These are phyloP conservation scores for Pleurotus giganteus DNA, from an alignment of 768 basidiomycete species.

Conservation along the genomic window DNA sequence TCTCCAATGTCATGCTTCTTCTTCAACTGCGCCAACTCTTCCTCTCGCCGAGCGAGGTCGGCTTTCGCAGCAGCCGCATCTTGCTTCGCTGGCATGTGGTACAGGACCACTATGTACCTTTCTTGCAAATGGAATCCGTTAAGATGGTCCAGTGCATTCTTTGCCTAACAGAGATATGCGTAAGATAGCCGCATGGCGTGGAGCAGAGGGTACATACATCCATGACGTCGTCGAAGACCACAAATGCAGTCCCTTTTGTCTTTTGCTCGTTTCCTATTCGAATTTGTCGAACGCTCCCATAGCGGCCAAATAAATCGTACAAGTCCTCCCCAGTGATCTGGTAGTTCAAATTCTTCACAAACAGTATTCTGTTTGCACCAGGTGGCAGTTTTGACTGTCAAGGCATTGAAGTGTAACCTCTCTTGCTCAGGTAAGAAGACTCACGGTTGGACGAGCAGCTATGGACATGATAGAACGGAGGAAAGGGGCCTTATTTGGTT, in stretches of 20 bases:
- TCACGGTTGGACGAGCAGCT: slow-evolving; percentile 68
- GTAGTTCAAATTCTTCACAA: slow-evolving; percentile 92
- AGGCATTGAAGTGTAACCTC: slow-evolving; percentile 4
- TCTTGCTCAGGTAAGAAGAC: slow-evolving; percentile 15
- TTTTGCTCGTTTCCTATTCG: slow-evolving; percentile 90
- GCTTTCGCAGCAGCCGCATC: slow-evolving; percentile 92
- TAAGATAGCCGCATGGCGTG: slow-evolving; percentile 13
- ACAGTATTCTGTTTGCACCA: slow-evolving; percentile 88
- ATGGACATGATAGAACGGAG: slow-evolving; percentile 44
- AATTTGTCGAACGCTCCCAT: slow-evolving; percentile 95
- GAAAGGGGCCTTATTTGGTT: neutral
- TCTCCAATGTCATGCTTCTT: slow-evolving; percentile 84
- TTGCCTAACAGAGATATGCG: slow-evolving; percentile 55
- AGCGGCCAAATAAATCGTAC: slow-evolving; percentile 96
- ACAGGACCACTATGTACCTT: slow-evolving; percentile 96
- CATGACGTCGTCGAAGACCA: slow-evolving; percentile 96
- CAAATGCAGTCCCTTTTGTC: slow-evolving; percentile 94
- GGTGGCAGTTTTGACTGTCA: slow-evolving; percentile 82
- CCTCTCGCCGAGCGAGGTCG: slow-evolving; percentile 87
- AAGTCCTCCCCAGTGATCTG: slow-evolving; percentile 91
- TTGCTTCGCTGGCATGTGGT: slow-evolving; percentile 97
- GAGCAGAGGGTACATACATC: slow-evolving; percentile 55
- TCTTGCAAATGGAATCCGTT: slow-evolving; percentile 99
- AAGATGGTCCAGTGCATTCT: slow-evolving; percentile 93
- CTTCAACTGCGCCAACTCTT: slow-evolving; percentile 86